Evolutionary conservation across 169 alveolate species (phyloP).

Genomic region (Cryptosporidium sp.): DNA sequence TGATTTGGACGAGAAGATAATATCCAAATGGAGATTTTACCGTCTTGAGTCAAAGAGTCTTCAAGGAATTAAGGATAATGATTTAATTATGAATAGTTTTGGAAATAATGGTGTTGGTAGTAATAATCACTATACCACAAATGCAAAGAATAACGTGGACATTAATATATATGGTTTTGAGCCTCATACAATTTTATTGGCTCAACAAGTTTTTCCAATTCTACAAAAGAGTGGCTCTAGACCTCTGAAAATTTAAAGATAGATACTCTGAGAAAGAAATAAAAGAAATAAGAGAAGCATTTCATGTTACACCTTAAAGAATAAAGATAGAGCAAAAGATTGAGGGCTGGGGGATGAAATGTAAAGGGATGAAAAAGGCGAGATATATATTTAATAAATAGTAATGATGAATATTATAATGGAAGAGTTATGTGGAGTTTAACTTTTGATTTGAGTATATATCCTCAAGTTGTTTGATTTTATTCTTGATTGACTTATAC

Average conservation of each 20-base stretch:
- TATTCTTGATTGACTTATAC: conserved; percentile 87
- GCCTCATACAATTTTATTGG: conserved; percentile 40
- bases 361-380: too few relatives aligned
- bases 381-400: neutral
- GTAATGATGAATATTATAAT: neutral
- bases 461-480: conserved; percentile 84
- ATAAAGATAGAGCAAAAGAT: too few relatives aligned
- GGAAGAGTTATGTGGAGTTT: neutral
- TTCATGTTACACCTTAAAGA: too few relatives aligned
- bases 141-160: conserved; percentile 7
- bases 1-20: conserved; percentile 23
- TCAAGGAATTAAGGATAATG: conserved; percentile 35
- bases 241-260: conserved; percentile 37
- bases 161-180: conserved; percentile 42
- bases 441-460: conserved; percentile 16
- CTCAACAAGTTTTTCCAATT: conserved; percentile 7
- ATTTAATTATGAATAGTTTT: neutral
- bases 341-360: too few relatives aligned
- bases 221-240: conserved; percentile 50
- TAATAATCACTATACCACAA: neutral
- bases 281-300: too few relatives aligned
- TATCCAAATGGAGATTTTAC: conserved; percentile 60
- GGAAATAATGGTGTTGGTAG: neutral
- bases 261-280: neutral
- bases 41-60: conserved; percentile 23